Conservation (phyloP, 2,329 filamentous ascomycete species). For the Neonectria magnoliae region DNA sequence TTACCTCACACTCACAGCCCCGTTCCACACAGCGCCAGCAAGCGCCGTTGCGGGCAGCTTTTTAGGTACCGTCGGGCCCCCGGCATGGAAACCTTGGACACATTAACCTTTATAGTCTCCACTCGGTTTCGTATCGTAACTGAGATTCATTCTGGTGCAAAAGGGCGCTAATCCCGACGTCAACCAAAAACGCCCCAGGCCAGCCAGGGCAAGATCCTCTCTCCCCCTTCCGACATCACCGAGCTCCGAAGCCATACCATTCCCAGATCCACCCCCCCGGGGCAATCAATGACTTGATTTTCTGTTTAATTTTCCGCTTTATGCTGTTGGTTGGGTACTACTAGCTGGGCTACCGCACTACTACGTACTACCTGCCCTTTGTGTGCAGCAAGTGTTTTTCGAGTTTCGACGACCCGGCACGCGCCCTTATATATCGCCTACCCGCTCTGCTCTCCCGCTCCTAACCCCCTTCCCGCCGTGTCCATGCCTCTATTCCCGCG, state of each 20-base stretch:
- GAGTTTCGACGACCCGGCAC: neutral
- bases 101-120: neutral
- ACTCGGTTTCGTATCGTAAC: neutral
- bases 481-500: constrained; percentile 15
- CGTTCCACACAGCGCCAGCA: neutral
- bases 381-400: neutral
- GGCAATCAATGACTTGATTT: neutral
- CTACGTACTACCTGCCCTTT: neutral
- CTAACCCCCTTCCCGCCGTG: neutral
- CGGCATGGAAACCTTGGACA: neutral
- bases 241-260: neutral
- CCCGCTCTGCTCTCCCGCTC: neutral
- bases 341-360: neutral
- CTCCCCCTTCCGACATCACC: neutral
- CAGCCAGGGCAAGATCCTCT: neutral
- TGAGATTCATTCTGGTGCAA: neutral
- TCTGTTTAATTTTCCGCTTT: neutral
- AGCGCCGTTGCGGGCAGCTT: neutral
- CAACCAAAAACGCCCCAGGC: neutral
- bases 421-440: neutral
- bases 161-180: neutral
- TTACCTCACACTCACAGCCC: neutral
- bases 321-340: neutral
- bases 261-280: neutral
- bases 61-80: neutral